phyloP scores from a whole-genome alignment of 495 filamentous ascomycete species.

The Neurospora terricola region DNA sequence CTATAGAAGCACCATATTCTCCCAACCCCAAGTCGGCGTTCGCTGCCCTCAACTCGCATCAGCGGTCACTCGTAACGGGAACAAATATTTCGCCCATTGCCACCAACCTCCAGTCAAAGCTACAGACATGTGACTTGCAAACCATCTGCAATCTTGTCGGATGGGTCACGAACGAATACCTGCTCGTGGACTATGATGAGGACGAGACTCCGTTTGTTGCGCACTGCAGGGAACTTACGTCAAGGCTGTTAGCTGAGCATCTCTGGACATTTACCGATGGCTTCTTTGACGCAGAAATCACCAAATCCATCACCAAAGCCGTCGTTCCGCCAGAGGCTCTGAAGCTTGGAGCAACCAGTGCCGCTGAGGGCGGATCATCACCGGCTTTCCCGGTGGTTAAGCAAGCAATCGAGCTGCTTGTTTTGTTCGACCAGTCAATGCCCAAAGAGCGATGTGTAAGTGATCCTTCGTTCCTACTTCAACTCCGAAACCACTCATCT shows the following conservation, averaged over 20 bases:
- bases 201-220: conserved; percentile 63
- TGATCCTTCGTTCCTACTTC: conserved; percentile 10
- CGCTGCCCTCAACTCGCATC: conserved; percentile 26
- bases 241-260: conserved; percentile 41
- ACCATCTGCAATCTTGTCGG: conserved; percentile 68
- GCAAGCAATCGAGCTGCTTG: conserved; percentile 73
- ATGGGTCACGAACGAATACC: conserved; percentile 73
- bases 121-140: conserved; percentile 33
- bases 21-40: conserved; percentile 33
- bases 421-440: conserved; percentile 63
- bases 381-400: conserved; percentile 51
- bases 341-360: conserved; percentile 24
- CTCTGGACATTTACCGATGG: conserved; percentile 43
- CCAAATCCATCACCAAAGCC: conserved; percentile 40
- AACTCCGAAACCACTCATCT: conserved; percentile 2
- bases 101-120: conserved; percentile 31
- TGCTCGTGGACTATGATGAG: conserved; percentile 63
- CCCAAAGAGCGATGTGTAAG: conserved; percentile 62
- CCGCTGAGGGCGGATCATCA: conserved; percentile 42
- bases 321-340: conserved; percentile 29
- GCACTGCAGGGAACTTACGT: conserved; percentile 55
- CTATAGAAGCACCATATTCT: conserved; percentile 38
- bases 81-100: conserved; percentile 38
- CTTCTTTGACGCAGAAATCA: conserved; percentile 41
- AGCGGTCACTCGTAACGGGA: conserved; percentile 31